Conservation (phyloP, 139 green algal genomes). For the Chlorella sp. region DNA sequence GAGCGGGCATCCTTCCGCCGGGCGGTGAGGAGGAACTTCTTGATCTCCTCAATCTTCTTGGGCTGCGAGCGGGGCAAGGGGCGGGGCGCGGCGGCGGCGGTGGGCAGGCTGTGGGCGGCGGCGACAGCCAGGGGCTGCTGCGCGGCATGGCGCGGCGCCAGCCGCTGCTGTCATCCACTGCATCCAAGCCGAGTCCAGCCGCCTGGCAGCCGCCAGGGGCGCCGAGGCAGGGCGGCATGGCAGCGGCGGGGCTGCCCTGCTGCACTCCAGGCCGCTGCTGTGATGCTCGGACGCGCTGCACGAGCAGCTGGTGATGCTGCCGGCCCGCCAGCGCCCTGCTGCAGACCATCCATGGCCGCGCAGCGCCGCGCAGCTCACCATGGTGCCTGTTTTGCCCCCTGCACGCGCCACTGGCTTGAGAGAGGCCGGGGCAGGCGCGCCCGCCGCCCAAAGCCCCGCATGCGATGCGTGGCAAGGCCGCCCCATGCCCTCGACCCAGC, state of each 20-base stretch:
- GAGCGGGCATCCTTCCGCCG: constrained; percentile 95
- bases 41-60: constrained; percentile 99
- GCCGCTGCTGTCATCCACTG: not conserved
- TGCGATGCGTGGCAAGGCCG: too few species aligned
- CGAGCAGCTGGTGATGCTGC: too few species aligned
- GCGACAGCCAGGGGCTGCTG: too few species aligned
- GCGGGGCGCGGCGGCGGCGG: not conserved
- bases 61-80: constrained; percentile 73
- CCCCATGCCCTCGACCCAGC: too few species aligned
- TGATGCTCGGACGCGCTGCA: too few species aligned
- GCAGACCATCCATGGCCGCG: too few species aligned
- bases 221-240: not conserved
- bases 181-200: not conserved
- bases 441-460: too few species aligned
- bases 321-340: too few species aligned
- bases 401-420: not conserved
- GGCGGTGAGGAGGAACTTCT: constrained; percentile 99
- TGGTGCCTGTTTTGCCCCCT: too few species aligned
- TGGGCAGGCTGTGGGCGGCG: not conserved
- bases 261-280: not conserved
- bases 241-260: not conserved
- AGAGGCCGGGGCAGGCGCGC: not conserved
- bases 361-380: too few species aligned
- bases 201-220: not conserved
- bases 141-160: too few species aligned